phyloP scores from a whole-genome alignment of 805 yeast species.

The Cyberlindnera xishuangbannaensis region DNA sequence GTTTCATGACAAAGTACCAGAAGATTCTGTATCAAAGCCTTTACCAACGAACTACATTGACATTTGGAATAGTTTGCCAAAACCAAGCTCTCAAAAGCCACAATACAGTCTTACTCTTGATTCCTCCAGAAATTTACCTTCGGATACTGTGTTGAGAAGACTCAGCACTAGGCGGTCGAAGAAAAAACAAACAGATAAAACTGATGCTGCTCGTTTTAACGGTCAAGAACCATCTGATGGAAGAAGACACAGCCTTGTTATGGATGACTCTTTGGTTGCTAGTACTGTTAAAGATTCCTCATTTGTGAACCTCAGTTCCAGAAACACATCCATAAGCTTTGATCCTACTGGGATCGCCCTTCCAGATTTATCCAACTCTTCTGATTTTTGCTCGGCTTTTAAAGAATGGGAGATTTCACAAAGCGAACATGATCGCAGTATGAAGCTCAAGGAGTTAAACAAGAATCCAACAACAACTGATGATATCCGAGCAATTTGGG shows the following conservation, averaged over 20 bases:
- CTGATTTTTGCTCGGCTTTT: slow-evolving; percentile 43
- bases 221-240: slow-evolving; percentile 6
- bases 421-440: slow-evolving; percentile 1
- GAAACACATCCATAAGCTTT: slow-evolving; percentile 16
- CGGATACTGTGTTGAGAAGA: slow-evolving; percentile 18
- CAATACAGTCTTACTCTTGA: slow-evolving; percentile 16
- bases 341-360: slow-evolving; percentile 20
- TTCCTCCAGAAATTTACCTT: slow-evolving; percentile 17
- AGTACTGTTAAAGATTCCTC: slow-evolving; percentile 22
- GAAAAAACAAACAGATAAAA: slow-evolving; percentile 12
- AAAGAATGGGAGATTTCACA: slow-evolving; percentile 25
- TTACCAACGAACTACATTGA: slow-evolving; percentile 23
- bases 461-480: slow-evolving; percentile 1
- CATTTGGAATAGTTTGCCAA: slow-evolving; percentile 29
- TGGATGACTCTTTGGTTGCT: slow-evolving; percentile 19
- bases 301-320: slow-evolving; percentile 17
- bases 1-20: slow-evolving; percentile 23
- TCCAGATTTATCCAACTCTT: slow-evolving; percentile 43
- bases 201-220: slow-evolving; percentile 3
- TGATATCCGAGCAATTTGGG: slow-evolving; percentile 21
- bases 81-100: slow-evolving; percentile 16
- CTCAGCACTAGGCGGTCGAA: slow-evolving; percentile 17
- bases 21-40: neutral
- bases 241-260: slow-evolving; percentile 8
- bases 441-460: slow-evolving; percentile 1